Conservation (phyloP, 1,139 yeast genomes). For the Lodderomyces jiufengensis region DNA sequence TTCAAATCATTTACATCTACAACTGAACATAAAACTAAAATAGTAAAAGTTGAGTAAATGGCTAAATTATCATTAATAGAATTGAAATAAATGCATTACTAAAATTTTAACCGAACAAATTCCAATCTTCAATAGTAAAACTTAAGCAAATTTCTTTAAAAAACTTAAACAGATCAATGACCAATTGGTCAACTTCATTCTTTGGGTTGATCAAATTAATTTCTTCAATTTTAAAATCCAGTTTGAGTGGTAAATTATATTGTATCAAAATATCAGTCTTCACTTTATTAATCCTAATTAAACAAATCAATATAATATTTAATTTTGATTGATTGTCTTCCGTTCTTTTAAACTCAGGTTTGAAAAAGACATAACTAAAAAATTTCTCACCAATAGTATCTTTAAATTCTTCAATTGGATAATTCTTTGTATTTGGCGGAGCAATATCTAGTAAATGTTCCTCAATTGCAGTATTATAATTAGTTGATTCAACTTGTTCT, state of each 20-base stretch:
- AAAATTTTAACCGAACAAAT: constrained; percentile 19
- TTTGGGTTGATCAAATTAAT: constrained; percentile 10
- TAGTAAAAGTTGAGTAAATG: constrained; percentile 1
- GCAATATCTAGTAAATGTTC: constrained; percentile 43
- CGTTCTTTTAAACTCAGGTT: constrained; percentile 8
- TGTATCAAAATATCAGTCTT: constrained; percentile 63
- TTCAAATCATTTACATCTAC: constrained; percentile 3
- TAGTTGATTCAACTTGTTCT: constrained; percentile 47
- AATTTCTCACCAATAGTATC: constrained; percentile 5
- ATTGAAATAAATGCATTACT: no score
- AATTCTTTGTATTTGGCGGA: constrained; percentile 8
- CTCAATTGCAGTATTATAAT: constrained; percentile 32
- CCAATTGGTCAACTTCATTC: constrained; percentile 15
- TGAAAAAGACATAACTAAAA: constrained; percentile 9
- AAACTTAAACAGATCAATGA: constrained; percentile 14
- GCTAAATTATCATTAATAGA: no score
- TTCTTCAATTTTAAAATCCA: constrained; percentile 9
- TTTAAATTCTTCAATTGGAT: constrained; percentile 6
- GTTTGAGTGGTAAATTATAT: constrained; percentile 48
- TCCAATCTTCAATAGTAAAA: constrained; percentile 26
- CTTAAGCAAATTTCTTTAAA: constrained; percentile 18
- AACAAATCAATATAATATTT: constrained; percentile 30
- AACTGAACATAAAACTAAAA: not conserved
- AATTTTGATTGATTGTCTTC: constrained; percentile 8
- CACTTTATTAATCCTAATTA: constrained; percentile 48